Evolutionary conservation across 2,329 filamentous ascomycete genomes (phyloP).

Genomic region (Monosporascus sp.): DNA sequence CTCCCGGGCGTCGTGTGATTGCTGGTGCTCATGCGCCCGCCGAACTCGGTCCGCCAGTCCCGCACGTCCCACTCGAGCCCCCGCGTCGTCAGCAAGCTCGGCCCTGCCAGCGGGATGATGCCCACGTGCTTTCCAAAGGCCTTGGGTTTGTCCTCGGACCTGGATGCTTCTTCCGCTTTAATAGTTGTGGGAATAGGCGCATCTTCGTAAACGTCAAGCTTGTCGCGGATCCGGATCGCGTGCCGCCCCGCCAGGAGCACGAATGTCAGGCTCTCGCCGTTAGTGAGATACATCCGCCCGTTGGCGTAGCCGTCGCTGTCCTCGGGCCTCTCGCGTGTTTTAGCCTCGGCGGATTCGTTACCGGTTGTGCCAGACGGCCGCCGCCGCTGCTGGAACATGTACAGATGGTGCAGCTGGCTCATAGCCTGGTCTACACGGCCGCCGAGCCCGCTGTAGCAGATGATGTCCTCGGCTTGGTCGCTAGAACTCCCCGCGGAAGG

Average conservation of each 20-base stretch:
- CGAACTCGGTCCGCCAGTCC: constrained; percentile 73
- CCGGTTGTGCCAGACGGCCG: neutral
- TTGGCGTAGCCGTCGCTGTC: constrained; percentile 35
- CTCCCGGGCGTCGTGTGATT: constrained; percentile 63
- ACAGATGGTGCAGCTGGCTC: constrained; percentile 82
- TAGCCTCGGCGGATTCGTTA: neutral
- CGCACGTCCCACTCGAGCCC: constrained; percentile 90
- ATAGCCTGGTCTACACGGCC: constrained; percentile 91
- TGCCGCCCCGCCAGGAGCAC: constrained; percentile 67
- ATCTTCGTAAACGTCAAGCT: constrained; percentile 5
- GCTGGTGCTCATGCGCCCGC: constrained; percentile 70
- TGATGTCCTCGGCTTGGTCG: constrained; percentile 45
- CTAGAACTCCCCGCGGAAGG: neutral
- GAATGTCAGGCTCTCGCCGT: constrained; percentile 75
- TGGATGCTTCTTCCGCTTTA: too few relatives aligned
- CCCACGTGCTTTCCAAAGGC: constrained; percentile 75
- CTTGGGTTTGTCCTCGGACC: too few relatives aligned
- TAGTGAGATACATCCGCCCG: constrained; percentile 71
- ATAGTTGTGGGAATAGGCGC: too few relatives aligned
- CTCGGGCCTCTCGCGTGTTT: neutral
- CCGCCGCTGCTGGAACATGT: constrained; percentile 49
- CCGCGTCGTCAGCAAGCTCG: constrained; percentile 68
- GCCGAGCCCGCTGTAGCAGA: constrained; percentile 78
- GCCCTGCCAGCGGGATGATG: constrained; percentile 77
- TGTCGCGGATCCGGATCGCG: constrained; percentile 56